Evolutionary conservation across 352 stramenopile genomes (phyloP), one percentile per base, ranked within the genome.

Genomic region (Globisporangium mamillatum): DNA sequence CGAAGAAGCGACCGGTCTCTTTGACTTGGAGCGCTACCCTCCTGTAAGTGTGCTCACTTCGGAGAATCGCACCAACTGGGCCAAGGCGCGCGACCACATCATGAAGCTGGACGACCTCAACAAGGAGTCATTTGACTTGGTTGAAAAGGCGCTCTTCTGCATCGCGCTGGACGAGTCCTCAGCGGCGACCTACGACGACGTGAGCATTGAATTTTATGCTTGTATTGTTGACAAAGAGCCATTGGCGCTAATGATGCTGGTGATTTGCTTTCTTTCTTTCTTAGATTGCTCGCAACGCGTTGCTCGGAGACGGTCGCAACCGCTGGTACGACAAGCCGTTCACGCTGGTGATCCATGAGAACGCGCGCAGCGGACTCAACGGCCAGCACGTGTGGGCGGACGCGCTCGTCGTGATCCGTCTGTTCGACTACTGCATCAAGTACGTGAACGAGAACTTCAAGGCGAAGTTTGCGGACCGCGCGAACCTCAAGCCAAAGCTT

Each of bases 251-350:
- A 34, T 32, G 22, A 34, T 41, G 14, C 3, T 41, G 52, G 16
- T 7, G 27, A 32, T 32, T 32, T 32, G 27, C 1, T 53, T 24
- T 57, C 58, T n/a, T 24, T 36, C 25, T 54, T 1, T 48, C 18
- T 20, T 71, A 84, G 72, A 94, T 94, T 34, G 88, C 88, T 12
- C 88, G 85, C 71, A 95, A 89, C 60, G 90, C 81, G 34, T 76
- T 97, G 60, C 82, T 95, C 3, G 90, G 89, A 44, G 88, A 97
- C 55, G 96, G 95, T 32, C 82, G 89, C 68, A 99, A 99, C 82
- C 94, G 97, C 68, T 99, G 94, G 92, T 99, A 98, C 76, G 97
- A 99, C 82, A 99, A 99, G 79, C 95, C 94, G 14, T 94, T 99
- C 71, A 97, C 98, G 75, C 71, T 99, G 34, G 91, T 99, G 67